Conservation (phyloP, 1,284 basidiomycete species). For the Uromyces viciae-fabae region DNA sequence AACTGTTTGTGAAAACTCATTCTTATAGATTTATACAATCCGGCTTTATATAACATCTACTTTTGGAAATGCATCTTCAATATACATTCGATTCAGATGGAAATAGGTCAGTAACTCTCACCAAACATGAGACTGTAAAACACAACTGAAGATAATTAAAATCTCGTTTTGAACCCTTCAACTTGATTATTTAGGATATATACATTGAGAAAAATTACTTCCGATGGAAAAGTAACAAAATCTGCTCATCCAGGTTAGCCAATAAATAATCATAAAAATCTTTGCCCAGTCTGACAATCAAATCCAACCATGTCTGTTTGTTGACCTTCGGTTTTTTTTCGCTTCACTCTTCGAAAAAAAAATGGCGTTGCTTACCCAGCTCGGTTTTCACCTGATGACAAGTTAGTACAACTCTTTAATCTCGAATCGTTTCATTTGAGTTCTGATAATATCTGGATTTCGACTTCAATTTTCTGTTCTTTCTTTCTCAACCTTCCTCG, state of each 20-base stretch:
- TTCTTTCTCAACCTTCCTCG: not conserved
- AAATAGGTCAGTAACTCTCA: constrained; percentile 18
- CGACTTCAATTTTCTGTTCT: not conserved
- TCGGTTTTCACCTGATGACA: constrained; percentile 94
- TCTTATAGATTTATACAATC: too few relatives aligned
- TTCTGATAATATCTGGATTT: too few relatives aligned
- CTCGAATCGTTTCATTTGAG: too few relatives aligned
- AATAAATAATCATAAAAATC: constrained; percentile 1
- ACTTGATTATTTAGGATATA: constrained; percentile 70
- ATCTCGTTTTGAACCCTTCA: too few relatives aligned
- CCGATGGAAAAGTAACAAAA: constrained; percentile 75
- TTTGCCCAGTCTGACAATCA: not conserved
- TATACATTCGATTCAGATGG: constrained; percentile 31
- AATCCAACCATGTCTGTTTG: constrained; percentile 11
- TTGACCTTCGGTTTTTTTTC: not conserved
- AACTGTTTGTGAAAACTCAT: too few relatives aligned
- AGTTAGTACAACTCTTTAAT: constrained; percentile 54
- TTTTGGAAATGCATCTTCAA: constrained; percentile 29
- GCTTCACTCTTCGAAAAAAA: not conserved
- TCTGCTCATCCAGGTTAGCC: constrained; percentile 84
- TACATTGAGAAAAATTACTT: constrained; percentile 86
- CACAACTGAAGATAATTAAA: not conserved
- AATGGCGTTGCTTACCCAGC: constrained; percentile 60
- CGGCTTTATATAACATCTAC: too few relatives aligned
- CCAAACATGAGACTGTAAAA: not conserved